A percentile compares a stretch with the other conserved stretches of the same genome.
Conservation (phyloP, 148 eudicot genomes). For the Rhododendron mucronatum region DNA sequence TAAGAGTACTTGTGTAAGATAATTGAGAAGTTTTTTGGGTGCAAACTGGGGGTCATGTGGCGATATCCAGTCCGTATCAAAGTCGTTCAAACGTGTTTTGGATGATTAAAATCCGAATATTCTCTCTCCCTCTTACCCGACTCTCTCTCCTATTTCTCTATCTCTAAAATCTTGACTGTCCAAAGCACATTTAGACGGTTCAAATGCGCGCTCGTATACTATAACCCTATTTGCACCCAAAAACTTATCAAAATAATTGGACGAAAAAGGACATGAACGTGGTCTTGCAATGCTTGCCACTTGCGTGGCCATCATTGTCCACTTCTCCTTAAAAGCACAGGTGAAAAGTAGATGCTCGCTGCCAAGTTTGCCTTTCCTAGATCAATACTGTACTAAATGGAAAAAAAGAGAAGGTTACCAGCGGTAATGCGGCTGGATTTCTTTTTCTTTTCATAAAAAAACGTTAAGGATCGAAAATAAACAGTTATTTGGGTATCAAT, state of each 20-base stretch:
- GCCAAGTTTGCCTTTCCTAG: constrained; percentile 20
- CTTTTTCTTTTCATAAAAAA: neutral
- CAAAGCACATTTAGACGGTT: too few species aligned
- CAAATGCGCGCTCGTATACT: too few species aligned
- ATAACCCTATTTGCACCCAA: too few species aligned
- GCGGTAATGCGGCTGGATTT: neutral
- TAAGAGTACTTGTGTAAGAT: too few species aligned
- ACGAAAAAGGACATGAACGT: neutral
- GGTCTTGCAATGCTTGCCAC: neutral
- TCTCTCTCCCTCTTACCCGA: too few species aligned
- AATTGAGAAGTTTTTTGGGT: too few species aligned
- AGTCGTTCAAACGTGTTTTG: too few species aligned
- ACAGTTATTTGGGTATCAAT: neutral
- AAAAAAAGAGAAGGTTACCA: neutral
- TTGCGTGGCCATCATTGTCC: constrained; percentile 21
- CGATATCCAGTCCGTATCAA: too few species aligned
- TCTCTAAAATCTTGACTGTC: too few species aligned
- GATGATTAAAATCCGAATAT: too few species aligned
- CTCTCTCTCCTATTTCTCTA: too few species aligned
- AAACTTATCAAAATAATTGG: neutral
- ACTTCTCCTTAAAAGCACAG: constrained; percentile 12
- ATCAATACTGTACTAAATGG: neutral
- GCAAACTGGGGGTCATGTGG: too few species aligned
- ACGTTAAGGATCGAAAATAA: neutral
- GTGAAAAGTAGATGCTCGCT: constrained; percentile 10